Base-by-base conservation (phyloP, 2,329 filamentous ascomycete species). In the Sporothrix sp. region DNA sequence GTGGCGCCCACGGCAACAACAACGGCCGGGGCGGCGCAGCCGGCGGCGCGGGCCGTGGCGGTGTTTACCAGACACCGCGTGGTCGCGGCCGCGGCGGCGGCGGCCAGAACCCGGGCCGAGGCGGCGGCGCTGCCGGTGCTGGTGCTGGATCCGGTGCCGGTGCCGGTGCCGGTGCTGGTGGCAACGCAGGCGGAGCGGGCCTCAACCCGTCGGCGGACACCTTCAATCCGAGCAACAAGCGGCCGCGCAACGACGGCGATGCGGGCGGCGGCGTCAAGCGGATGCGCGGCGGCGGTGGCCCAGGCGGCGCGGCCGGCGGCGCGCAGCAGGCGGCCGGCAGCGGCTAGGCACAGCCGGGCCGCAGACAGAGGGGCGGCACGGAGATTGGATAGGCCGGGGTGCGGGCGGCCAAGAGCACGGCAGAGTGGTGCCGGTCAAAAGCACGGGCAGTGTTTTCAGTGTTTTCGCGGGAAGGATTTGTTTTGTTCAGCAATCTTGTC, bases 181-280 rank as follows among this genome's bases (percentile, higher is more conserved):
- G 61, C 23, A 56, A 51, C n/a, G 65, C 65, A 6, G 66, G 71
- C 20, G 18, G 16, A 1, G 36, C 21, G 14, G 62, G 64, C n/a
- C 59, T 79, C 33, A 78, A 74, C 59, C 69, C 71, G 2, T 64
- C 67, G 10, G 75, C 71, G 13, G 74, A 75, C 10, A 73, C 75
- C 53, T 73, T 76, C 56, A 75, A 76, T 25, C 70, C 73, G 14
- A 73, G 75, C 20, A 75, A 72, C 58, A 79, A 80, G 63, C 68
- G 76, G 32, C 68, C 73, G 18, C 68, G 76, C 25, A 74, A 75
- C 50, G 76, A 79, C 50, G 64, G 62, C 8, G 37, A 49, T 39
- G 44, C 30, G 7, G 46, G 46, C 11, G 56, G 54, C 36, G 71
- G 65, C 2, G 56, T 61, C n/a, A 70, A 70, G 61, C 61, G 66